Conservation (phyloP, 768 basidiomycete genomes). For the Suillus tomentosus region DNA sequence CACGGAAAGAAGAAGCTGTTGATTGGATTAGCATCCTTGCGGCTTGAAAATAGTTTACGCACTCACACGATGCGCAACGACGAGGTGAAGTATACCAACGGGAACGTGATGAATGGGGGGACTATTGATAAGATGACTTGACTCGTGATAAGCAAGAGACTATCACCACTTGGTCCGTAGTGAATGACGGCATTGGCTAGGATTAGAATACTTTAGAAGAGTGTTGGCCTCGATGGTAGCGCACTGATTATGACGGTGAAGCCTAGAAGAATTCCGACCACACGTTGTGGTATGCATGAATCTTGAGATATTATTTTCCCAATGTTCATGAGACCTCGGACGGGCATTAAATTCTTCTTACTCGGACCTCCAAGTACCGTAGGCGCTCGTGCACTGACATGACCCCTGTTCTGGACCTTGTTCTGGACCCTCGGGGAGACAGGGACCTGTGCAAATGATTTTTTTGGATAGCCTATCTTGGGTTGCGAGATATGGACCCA, state of each 20-base stretch:
- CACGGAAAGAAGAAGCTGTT: neutral
- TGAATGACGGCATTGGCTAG: constrained; percentile 83
- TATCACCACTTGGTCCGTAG: constrained; percentile 35
- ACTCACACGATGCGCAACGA: too few relatives aligned
- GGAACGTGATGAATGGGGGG: too few relatives aligned
- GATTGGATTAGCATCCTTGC: neutral
- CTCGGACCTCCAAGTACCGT: constrained; percentile 12
- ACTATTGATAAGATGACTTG: too few relatives aligned
- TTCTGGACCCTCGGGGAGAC: neutral
- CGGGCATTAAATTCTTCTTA: constrained; percentile 22
- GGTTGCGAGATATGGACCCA: constrained; percentile 84
- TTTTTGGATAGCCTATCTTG: constrained; percentile 64
- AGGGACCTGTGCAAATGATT: constrained; percentile 22
- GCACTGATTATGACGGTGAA: too few relatives aligned
- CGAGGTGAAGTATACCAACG: too few relatives aligned
- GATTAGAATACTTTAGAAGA: constrained; percentile 64
- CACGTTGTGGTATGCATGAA: constrained; percentile 60
- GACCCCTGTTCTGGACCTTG: neutral
- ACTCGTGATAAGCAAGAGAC: too few relatives aligned
- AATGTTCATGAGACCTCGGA: constrained; percentile 50
- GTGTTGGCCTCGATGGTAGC: neutral
- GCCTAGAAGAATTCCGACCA: constrained; percentile 47
- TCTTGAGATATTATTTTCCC: constrained; percentile 45
- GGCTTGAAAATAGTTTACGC: constrained; percentile 25
- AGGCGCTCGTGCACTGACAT: constrained; percentile 8